A percentile compares a stretch with the other conserved stretches of the same genome.
These are phyloP conservation scores for Linnemannia exigua DNA, from an alignment of 192 early-diverging fungal genomes.

Conservation along the genomic window DNA sequence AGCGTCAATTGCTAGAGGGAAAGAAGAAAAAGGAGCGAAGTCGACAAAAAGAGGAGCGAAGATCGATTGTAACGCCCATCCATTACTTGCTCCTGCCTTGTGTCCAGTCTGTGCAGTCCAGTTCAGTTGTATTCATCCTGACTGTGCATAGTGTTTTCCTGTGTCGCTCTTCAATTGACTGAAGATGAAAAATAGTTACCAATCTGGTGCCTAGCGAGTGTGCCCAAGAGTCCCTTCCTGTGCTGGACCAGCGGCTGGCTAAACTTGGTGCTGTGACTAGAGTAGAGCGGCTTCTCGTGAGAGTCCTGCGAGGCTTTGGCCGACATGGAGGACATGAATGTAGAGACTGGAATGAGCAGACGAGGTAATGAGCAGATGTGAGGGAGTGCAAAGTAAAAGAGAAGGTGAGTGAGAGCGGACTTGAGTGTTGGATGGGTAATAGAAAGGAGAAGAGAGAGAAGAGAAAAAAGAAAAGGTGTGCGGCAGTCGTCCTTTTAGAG, in stretches of 20 bases:
- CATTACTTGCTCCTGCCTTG: no score
- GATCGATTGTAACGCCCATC: no score
- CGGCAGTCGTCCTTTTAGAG: not conserved
- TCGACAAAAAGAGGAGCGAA: not conserved
- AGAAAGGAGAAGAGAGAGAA: not conserved
- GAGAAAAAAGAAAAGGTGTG: not conserved
- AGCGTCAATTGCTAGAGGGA: not conserved
- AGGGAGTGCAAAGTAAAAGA: not conserved
- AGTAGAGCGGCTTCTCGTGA: slow-evolving; percentile 1
- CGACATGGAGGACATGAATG: slow-evolving; percentile 16
- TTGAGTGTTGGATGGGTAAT: no score
- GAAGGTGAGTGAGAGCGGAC: no score
- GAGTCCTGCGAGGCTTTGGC: slow-evolving; percentile 2
- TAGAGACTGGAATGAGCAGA: not conserved
- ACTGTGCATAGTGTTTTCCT: no score
- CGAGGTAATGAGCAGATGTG: not conserved
- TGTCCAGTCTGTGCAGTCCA: not conserved
- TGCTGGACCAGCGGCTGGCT: slow-evolving; percentile 18
- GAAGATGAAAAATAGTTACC: slow-evolving; percentile 18
- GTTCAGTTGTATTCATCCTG: no score
- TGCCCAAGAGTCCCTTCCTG: slow-evolving; percentile 40
- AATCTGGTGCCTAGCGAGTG: slow-evolving; percentile 50
- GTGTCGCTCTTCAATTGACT: no score
- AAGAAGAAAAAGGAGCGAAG: not conserved
- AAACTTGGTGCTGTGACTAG: slow-evolving; percentile 1